Conservation (phyloP, 2,329 filamentous ascomycete genomes). For the Huntiella abstrusa region DNA sequence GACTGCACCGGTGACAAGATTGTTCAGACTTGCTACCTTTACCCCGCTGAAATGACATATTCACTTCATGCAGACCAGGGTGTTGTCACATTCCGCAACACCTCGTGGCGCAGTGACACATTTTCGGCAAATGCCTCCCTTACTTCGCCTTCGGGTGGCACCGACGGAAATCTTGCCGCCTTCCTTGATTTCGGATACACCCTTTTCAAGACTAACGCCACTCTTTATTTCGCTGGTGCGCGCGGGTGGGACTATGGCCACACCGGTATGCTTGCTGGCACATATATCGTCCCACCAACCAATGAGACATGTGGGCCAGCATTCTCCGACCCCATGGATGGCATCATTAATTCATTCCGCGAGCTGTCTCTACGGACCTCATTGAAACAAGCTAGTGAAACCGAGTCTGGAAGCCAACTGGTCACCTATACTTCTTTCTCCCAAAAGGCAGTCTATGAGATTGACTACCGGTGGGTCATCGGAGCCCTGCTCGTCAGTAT, state of each 20-base stretch:
- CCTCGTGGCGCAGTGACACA: conserved; percentile 6
- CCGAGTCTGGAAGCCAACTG: conserved; percentile 2
- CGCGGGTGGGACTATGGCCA: conserved; percentile 11
- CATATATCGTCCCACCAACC: conserved; percentile 8
- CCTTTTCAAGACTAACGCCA: conserved; percentile 4
- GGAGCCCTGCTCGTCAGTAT: conserved; percentile 8
- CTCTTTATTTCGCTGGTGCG: conserved; percentile 7
- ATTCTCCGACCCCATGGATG: conserved; percentile 9
- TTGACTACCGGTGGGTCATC: conserved; percentile 11
- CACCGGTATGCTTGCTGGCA: conserved; percentile 5
- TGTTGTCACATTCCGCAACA: conserved; percentile 6
- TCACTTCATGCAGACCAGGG: conserved; percentile 3
- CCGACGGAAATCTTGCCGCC: conserved; percentile 10
- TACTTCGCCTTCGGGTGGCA: not conserved
- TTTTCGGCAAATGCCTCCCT: conserved; percentile 6
- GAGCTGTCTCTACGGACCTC: conserved; percentile 8
- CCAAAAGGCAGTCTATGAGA: conserved; percentile 7
- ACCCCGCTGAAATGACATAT: conserved; percentile 9
- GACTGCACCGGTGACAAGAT: conserved; percentile 8
- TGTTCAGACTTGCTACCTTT: conserved; percentile 9
- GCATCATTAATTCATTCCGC: conserved; percentile 8
- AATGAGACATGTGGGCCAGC: conserved; percentile 4
- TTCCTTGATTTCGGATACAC: conserved; percentile 9
- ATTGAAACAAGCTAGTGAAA: conserved; percentile 5
- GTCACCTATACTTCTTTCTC: conserved; percentile 10